These are phyloP conservation scores for Melastoma malabathricum DNA, from an alignment of 345 rosid genomes.

Conservation along the genomic window DNA sequence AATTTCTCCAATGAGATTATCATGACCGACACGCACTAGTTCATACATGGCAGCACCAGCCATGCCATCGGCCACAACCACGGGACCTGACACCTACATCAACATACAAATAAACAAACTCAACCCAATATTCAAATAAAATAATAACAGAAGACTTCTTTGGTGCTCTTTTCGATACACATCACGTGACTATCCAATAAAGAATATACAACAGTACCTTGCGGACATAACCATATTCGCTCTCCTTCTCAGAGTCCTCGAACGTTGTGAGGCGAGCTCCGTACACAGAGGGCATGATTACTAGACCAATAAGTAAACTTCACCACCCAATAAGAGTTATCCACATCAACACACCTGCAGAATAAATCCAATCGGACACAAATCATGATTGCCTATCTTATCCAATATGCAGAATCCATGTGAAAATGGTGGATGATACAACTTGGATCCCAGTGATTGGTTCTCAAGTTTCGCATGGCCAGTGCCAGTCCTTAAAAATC, in stretches of 20 bases:
- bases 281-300: slow-evolving; percentile 68
- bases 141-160: no score
- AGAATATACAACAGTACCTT: slow-evolving; percentile 32
- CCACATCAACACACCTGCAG: no score
- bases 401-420: no score
- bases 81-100: slow-evolving; percentile 93
- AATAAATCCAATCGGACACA: no score
- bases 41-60: slow-evolving; percentile 99
- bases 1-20: slow-evolving; percentile 91
- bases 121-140: no score
- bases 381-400: no score
- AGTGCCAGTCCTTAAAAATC: no score
- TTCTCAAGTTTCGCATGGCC: no score
- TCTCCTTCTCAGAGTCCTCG: slow-evolving; percentile 93
- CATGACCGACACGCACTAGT: slow-evolving; percentile 96
- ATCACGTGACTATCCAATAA: no score
- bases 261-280: slow-evolving; percentile 84
- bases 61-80: slow-evolving; percentile 99
- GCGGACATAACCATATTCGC: slow-evolving; percentile 97
- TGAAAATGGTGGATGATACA: no score
- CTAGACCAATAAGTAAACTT: background rate
- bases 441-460: no score
- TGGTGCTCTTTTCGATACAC: no score
- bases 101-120: background rate
- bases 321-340: background rate